These are phyloP conservation scores for Nitzschia sp. DNA, from an alignment of 108 stramenopile genomes.

Conservation along the genomic window DNA sequence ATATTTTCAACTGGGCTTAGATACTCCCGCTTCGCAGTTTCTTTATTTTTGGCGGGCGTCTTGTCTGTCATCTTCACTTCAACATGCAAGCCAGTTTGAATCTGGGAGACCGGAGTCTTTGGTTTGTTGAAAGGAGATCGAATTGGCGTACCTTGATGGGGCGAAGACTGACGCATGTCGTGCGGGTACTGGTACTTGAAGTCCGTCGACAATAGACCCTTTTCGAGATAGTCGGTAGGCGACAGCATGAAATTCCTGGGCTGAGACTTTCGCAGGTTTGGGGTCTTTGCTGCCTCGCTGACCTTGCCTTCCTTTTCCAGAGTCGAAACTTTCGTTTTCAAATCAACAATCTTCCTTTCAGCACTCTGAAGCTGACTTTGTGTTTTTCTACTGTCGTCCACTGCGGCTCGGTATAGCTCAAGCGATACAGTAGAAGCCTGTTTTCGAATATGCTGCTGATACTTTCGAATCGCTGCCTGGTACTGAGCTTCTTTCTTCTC, in stretches of 20 bases:
- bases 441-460: conserved; percentile 34
- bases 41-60: no score
- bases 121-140: no score
- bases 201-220: background rate
- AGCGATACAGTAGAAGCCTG: conserved; percentile 25
- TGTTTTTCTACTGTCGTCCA: conserved; percentile 24
- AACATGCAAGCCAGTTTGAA: no score
- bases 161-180: no score
- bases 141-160: no score
- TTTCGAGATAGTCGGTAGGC: conserved; percentile 23
- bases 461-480: conserved; percentile 31
- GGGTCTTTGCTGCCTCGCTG: background rate
- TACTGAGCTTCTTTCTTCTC: conserved; percentile 35
- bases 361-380: conserved; percentile 9
- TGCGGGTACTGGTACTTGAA: no score
- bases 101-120: background rate
- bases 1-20: no score
- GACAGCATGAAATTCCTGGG: background rate
- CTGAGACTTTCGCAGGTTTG: background rate
- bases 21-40: no score
- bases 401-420: conserved; percentile 30
- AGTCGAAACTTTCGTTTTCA: conserved; percentile 13
- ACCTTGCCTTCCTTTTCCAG: conserved; percentile 2
- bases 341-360: conserved; percentile 12
- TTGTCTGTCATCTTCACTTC: no score